Evolutionary conservation across 495 filamentous ascomycete species (phyloP).

Genomic region (Pseudomonodictys pantanalensis): DNA sequence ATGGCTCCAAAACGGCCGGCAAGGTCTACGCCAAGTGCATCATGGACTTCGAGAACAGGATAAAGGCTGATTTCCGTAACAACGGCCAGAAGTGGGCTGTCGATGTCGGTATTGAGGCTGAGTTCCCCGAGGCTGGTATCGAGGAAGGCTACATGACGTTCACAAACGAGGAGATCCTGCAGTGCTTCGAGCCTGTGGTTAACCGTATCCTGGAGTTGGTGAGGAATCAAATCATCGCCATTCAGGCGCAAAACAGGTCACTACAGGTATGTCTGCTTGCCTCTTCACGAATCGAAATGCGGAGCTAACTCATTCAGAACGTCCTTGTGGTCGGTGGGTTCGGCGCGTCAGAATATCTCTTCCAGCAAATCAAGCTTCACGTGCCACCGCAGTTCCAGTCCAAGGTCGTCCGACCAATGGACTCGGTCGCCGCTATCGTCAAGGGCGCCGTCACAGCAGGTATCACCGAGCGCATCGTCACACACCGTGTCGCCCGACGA

Average conservation of each 20-base stretch:
- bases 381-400: constrained; percentile 76
- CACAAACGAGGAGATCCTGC: constrained; percentile 74
- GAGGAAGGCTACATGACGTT: constrained; percentile 82
- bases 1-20: constrained; percentile 70
- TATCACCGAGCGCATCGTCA: constrained; percentile 95
- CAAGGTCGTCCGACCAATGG: constrained; percentile 75
- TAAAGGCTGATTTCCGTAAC: constrained; percentile 79
- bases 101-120: constrained; percentile 72
- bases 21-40: constrained; percentile 77
- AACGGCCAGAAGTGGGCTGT: constrained; percentile 77
- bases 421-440: constrained; percentile 73
- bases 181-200: constrained; percentile 75
- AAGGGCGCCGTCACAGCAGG: constrained; percentile 79
- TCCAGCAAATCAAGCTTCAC: constrained; percentile 79
- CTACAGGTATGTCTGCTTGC: constrained; percentile 57
- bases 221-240: constrained; percentile 73
- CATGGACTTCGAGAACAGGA: constrained; percentile 77
- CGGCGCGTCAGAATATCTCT: constrained; percentile 73
- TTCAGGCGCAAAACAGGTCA: constrained; percentile 69
- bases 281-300: background rate
- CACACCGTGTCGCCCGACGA: constrained; percentile 93
- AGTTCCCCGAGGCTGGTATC: constrained; percentile 73
- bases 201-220: constrained; percentile 72
- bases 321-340: constrained; percentile 73
- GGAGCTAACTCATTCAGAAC: constrained; percentile 48